These are phyloP conservation scores for Sporothrix sp. DNA, from an alignment of 2,329 filamentous ascomycete genomes.

Conservation along the genomic window DNA sequence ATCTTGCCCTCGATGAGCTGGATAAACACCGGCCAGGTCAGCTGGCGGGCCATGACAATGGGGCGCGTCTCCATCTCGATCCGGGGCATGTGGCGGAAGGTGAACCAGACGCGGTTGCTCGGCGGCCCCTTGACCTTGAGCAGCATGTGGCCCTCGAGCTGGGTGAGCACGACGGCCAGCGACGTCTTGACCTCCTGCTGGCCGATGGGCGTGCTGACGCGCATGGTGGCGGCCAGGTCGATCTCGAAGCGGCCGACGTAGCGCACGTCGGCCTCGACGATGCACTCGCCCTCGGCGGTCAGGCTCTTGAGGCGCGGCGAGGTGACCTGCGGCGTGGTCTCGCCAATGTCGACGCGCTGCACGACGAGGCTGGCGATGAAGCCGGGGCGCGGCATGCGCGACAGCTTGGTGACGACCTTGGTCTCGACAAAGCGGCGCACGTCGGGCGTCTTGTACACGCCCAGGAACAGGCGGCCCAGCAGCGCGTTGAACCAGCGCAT, in stretches of 20 bases:
- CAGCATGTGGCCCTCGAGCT: slow-evolving; percentile 73
- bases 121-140: slow-evolving; percentile 89
- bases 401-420: slow-evolving; percentile 94
- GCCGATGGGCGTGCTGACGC: slow-evolving; percentile 77
- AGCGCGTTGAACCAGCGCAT: slow-evolving; percentile 91
- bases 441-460: slow-evolving; percentile 74
- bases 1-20: slow-evolving; percentile 92
- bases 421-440: slow-evolving; percentile 68
- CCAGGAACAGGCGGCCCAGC: slow-evolving; percentile 78
- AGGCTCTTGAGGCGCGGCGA: slow-evolving; percentile 82
- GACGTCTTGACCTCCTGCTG: slow-evolving; percentile 93
- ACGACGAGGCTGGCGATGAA: slow-evolving; percentile 83
- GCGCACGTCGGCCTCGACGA: slow-evolving; percentile 74
- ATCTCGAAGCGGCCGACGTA: slow-evolving; percentile 85
- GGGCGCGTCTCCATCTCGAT: slow-evolving; percentile 93
- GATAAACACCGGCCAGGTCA: slow-evolving; percentile 86
- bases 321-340: slow-evolving; percentile 77
- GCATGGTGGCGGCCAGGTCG: slow-evolving; percentile 84
- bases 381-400: slow-evolving; percentile 80
- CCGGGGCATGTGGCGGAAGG: slow-evolving; percentile 87
- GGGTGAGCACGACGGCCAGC: slow-evolving; percentile 74
- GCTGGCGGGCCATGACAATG: slow-evolving; percentile 88
- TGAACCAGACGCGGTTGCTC: slow-evolving; percentile 92
- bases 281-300: slow-evolving; percentile 82
- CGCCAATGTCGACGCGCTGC: slow-evolving; percentile 74